Conservation (phyloP, 2,329 filamentous ascomycete species). For the Trichoderma sp. region DNA sequence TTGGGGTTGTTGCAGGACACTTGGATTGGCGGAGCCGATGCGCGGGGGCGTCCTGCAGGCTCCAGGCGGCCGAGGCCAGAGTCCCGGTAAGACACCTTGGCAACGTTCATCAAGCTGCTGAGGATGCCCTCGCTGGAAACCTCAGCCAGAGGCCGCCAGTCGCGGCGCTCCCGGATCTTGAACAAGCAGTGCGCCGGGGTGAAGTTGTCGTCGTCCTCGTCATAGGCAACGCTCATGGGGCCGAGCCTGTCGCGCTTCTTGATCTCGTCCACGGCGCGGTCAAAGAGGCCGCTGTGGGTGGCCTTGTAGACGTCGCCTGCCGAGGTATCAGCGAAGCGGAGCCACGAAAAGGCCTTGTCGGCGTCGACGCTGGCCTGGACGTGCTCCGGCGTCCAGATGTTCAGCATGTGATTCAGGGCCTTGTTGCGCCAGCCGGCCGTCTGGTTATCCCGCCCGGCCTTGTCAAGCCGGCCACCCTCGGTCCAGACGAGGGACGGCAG, state of each 20-base stretch:
- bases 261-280: conserved; percentile 67
- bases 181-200: conserved; percentile 78
- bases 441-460: conserved; percentile 71
- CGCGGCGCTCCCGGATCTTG: conserved; percentile 72
- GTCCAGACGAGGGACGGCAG: conserved; percentile 81
- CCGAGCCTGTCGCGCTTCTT: conserved; percentile 62
- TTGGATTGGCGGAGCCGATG: conserved; percentile 83
- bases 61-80: conserved; percentile 79
- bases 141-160: conserved; percentile 67
- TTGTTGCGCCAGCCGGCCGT: conserved; percentile 79
- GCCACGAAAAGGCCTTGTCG: conserved; percentile 78
- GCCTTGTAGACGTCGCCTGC: conserved; percentile 70
- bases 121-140: conserved; percentile 74
- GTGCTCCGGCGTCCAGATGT: conserved; percentile 84
- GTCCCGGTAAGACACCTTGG: conserved; percentile 63
- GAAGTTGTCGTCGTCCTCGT: conserved; percentile 64
- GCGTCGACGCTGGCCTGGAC: conserved; percentile 65
- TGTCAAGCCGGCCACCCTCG: conserved; percentile 74
- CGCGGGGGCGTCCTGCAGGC: conserved; percentile 75
- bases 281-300: conserved; percentile 70
- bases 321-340: conserved; percentile 82
- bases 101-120: conserved; percentile 76
- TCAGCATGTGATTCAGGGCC: conserved; percentile 80
- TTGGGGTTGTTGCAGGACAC: conserved; percentile 73
- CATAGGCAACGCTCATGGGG: conserved; percentile 69